Conservation (phyloP, 2,329 filamentous ascomycete genomes). For the Calcarisporium arbuscula region DNA sequence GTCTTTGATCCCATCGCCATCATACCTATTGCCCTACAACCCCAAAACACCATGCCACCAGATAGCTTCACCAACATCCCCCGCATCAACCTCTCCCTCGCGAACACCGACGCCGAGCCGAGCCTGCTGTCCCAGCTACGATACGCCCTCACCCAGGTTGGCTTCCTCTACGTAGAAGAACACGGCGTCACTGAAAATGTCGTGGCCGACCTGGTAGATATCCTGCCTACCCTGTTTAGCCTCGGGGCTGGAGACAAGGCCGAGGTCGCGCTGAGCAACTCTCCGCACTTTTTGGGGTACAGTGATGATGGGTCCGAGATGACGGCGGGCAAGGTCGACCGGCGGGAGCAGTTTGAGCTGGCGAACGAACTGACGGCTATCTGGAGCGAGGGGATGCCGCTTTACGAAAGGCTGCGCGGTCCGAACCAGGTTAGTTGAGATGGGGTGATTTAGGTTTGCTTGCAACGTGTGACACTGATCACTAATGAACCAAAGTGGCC, state of each 20-base stretch:
- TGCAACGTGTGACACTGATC: too few relatives aligned
- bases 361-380: constrained; percentile 44
- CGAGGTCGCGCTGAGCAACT: constrained; percentile 39
- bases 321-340: constrained; percentile 45
- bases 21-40: too few relatives aligned
- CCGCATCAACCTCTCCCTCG: constrained; percentile 40
- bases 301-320: constrained; percentile 48
- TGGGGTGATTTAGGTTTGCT: too few relatives aligned
- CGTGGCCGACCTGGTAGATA: constrained; percentile 30
- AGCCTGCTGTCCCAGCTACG: constrained; percentile 36
- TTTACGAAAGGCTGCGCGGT: constrained; percentile 38
- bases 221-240: constrained; percentile 37
- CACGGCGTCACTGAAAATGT: constrained; percentile 34
- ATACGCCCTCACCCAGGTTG: constrained; percentile 41
- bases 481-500: constrained; percentile 33
- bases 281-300: constrained; percentile 56
- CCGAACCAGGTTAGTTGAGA: constrained; percentile 37
- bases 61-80: constrained; percentile 36
- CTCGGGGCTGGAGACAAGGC: constrained; percentile 31
- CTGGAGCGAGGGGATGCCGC: constrained; percentile 24
- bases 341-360: constrained; percentile 54
- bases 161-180: constrained; percentile 47
- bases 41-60: too few relatives aligned
- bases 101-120: constrained; percentile 24
- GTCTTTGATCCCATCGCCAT: too few relatives aligned